Conservation (phyloP, 2,329 filamentous ascomycete genomes). For the Coleophoma crateriformis region DNA sequence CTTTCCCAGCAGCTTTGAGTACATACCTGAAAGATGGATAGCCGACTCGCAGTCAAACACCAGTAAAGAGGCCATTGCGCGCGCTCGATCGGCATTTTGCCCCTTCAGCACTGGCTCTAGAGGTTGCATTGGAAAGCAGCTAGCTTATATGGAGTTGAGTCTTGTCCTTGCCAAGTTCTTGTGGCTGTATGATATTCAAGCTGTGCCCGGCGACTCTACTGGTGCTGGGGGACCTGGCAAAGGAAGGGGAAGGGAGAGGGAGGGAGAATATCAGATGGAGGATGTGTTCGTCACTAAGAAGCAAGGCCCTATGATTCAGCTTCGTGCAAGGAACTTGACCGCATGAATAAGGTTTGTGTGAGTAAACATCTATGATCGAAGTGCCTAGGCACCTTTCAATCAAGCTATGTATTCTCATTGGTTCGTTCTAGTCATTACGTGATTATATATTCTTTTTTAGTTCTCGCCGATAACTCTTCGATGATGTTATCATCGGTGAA, state of each 20-base stretch:
- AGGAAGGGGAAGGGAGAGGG: conserved; percentile 47
- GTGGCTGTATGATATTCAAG: conserved; percentile 5
- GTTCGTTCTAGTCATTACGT: too few species aligned
- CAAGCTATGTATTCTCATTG: too few species aligned
- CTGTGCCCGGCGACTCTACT: conserved; percentile 31
- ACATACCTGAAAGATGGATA: conserved; percentile 33
- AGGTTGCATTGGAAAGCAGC: conserved; percentile 16
- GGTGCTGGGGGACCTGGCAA: conserved; percentile 42
- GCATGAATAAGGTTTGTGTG: too few species aligned
- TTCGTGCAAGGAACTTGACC: not conserved
- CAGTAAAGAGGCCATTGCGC: not conserved
- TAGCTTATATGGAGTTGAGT: conserved; percentile 18
- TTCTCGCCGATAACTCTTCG: too few species aligned
- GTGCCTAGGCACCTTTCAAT: too few species aligned
- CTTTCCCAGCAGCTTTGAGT: not conserved
- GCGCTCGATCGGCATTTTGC: conserved; percentile 9
- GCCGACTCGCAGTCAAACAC: not conserved
- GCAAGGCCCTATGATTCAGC: not conserved
- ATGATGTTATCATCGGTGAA: too few species aligned
- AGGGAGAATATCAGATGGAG: conserved; percentile 52
- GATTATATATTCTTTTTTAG: too few species aligned
- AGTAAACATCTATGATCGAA: too few species aligned
- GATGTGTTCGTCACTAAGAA: not conserved
- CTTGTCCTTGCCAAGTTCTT: conserved; percentile 12
- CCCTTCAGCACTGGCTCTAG: conserved; percentile 19